These are phyloP conservation scores for Huntiella decipiens DNA, from an alignment of 2,329 filamentous ascomycete genomes.

Conservation along the genomic window DNA sequence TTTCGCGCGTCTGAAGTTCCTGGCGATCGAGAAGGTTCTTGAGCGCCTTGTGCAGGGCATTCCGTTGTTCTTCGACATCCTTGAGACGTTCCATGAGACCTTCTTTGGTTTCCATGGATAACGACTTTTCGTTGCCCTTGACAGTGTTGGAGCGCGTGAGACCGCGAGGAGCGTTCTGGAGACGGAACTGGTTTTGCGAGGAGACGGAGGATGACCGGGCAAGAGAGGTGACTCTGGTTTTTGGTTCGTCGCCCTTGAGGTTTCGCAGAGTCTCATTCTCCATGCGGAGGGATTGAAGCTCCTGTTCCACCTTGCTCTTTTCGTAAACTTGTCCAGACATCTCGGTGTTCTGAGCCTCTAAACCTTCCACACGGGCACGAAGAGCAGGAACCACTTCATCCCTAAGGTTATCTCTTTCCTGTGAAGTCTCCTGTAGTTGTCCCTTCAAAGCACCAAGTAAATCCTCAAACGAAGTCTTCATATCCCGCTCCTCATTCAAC, in stretches of 20 bases:
- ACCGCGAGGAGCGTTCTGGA: slow-evolving; percentile 13
- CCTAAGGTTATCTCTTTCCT: slow-evolving; percentile 79
- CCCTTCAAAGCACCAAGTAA: slow-evolving; percentile 65
- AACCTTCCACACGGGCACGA: slow-evolving; percentile 53
- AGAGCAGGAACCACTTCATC: slow-evolving; percentile 75
- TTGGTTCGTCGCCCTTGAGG: slow-evolving; percentile 16
- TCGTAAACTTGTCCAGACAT: slow-evolving; percentile 60
- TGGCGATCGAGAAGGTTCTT: slow-evolving; percentile 74
- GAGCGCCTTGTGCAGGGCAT: slow-evolving; percentile 74
- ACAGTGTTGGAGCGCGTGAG: slow-evolving; percentile 42
- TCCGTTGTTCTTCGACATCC: slow-evolving; percentile 82
- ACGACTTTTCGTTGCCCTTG: slow-evolving; percentile 21
- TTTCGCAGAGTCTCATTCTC: slow-evolving; percentile 44
- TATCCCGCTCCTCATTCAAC: slow-evolving; percentile 64
- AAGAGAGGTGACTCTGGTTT: slow-evolving; percentile 11
- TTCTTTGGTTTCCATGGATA: slow-evolving; percentile 39
- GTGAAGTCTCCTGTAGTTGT: slow-evolving; percentile 63
- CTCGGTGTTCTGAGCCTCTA: slow-evolving; percentile 56
- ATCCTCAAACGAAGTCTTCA: slow-evolving; percentile 88
- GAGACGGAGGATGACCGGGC: slow-evolving; percentile 17
- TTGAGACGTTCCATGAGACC: slow-evolving; percentile 62
- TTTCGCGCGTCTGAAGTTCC: slow-evolving; percentile 65
- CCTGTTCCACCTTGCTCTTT: slow-evolving; percentile 69
- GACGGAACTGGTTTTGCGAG: slow-evolving; percentile 16
- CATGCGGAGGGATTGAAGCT: slow-evolving; percentile 49